phyloP scores from a whole-genome alignment of 164 flowering plant species.

The Stephania yunnanensis region DNA sequence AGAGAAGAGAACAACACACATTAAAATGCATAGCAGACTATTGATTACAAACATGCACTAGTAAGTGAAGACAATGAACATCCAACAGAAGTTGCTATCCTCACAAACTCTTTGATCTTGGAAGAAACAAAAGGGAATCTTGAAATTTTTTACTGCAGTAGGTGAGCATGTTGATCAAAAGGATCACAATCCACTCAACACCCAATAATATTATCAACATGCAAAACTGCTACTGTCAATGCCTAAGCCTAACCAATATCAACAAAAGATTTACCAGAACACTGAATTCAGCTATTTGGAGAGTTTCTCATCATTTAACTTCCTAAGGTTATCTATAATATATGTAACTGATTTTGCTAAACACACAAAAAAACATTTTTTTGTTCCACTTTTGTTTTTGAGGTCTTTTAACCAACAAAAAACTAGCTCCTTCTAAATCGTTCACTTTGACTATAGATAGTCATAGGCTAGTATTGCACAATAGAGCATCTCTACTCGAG shows the following conservation, averaged over 20 bases:
- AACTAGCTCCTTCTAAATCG: no score
- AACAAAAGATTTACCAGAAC: no score
- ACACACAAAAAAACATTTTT: background rate
- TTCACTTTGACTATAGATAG: no score
- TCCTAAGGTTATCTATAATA: background rate
- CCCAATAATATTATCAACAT: no score
- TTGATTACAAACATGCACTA: background rate
- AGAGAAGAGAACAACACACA: background rate
- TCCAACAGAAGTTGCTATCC: background rate
- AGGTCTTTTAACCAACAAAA: no score
- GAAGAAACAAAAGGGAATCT: no score
- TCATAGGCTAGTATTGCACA: background rate
- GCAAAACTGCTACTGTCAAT: no score
- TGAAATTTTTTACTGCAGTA: no score
- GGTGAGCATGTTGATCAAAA: no score
- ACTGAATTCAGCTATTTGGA: background rate
- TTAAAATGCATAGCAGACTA: background rate
- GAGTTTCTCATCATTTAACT: background rate
- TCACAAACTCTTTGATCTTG: no score
- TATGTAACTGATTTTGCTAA: background rate
- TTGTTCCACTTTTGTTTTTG: background rate
- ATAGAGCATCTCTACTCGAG: background rate
- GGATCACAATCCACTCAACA: no score
- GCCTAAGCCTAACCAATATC: background rate
- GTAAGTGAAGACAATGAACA: background rate